Percentiles rank a stretch among this genome's conserved stretches.
These are phyloP conservation scores for Thermomyces lanuginosus DNA, from an alignment of 2,329 filamentous ascomycete genomes.

Conservation along the genomic window DNA sequence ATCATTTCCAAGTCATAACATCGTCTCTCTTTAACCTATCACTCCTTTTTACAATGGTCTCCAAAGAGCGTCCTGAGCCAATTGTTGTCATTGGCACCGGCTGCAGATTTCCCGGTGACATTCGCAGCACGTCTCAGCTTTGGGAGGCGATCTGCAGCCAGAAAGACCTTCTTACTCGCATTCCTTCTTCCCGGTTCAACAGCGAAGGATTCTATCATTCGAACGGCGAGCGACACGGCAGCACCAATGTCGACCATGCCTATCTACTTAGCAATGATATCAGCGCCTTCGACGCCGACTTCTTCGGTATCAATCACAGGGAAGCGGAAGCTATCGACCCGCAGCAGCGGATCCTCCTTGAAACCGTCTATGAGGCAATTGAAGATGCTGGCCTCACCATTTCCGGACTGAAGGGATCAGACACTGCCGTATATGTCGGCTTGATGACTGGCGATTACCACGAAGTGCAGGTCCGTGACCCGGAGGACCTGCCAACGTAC, in stretches of 20 bases:
- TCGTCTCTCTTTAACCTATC: no score
- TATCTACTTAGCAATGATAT: constrained; percentile 10
- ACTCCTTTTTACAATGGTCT: no score
- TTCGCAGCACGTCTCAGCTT: constrained; percentile 1
- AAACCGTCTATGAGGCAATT: constrained; percentile 27
- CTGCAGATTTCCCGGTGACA: constrained; percentile 5
- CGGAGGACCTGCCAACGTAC: constrained; percentile 8
- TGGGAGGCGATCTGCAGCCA: constrained; percentile 7
- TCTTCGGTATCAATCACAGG: constrained; percentile 8
- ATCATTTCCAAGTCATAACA: no score
- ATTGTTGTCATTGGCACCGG: constrained; percentile 6
- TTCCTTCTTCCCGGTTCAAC: constrained; percentile 2
- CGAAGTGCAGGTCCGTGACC: constrained; percentile 8
- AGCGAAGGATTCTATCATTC: constrained; percentile 2
- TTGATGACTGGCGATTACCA: constrained; percentile 12
- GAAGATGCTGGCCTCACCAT: constrained; percentile 10
- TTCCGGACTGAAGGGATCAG: constrained; percentile 9
- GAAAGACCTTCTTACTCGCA: constrained; percentile 1
- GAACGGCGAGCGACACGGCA: constrained; percentile 3
- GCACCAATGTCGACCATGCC: constrained; percentile 6
- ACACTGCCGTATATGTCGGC: constrained; percentile 15
- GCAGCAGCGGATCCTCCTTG: constrained; percentile 11
- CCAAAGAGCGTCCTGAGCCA: no score
- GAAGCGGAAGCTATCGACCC: constrained; percentile 6
- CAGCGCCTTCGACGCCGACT: constrained; percentile 15